Percentiles rank a stretch among this genome's conserved stretches.
Conservation (phyloP, 768 basidiomycete species). For the Boletus fagicola region DNA sequence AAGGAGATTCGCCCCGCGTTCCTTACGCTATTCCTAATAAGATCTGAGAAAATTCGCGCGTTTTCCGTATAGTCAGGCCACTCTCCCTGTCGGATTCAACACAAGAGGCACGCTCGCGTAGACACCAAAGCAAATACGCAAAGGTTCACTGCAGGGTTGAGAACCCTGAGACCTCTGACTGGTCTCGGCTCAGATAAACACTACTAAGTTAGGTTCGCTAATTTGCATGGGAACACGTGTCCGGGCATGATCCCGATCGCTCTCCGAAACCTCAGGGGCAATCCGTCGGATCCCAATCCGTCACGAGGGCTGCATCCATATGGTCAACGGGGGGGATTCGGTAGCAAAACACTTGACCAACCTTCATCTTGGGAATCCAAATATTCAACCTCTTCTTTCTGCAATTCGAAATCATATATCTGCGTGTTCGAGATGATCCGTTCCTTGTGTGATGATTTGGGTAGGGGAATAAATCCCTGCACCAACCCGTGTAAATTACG, state of each 20-base stretch:
- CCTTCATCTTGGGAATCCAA: slow-evolving; percentile 59
- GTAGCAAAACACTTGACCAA: slow-evolving; percentile 15
- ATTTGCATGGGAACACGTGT: slow-evolving; percentile 6
- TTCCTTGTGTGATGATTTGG: slow-evolving; percentile 54
- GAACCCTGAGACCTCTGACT: background rate
- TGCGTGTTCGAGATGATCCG: slow-evolving; percentile 59
- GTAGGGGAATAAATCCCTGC: slow-evolving; percentile 52
- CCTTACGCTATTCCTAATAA: background rate
- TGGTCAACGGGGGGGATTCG: slow-evolving; percentile 1
- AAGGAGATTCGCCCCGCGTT: background rate
- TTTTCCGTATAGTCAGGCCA: background rate
- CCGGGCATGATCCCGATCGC: background rate
- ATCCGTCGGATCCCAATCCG: slow-evolving; percentile 9
- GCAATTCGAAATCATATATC: slow-evolving; percentile 62
- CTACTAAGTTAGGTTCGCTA: slow-evolving; percentile 23
- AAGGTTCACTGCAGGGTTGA: background rate
- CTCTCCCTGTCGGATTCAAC: background rate
- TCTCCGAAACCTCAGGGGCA: slow-evolving; percentile 9
- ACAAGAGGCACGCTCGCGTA: background rate
- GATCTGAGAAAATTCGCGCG: background rate
- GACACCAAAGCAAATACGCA: background rate
- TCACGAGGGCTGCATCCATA: slow-evolving; percentile 1
- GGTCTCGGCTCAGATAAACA: background rate
- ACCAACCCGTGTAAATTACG: background rate
- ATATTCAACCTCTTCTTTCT: slow-evolving; percentile 44